Conservation (phyloP, 495 filamentous ascomycete genomes). For the Penicillium turbatum region DNA sequence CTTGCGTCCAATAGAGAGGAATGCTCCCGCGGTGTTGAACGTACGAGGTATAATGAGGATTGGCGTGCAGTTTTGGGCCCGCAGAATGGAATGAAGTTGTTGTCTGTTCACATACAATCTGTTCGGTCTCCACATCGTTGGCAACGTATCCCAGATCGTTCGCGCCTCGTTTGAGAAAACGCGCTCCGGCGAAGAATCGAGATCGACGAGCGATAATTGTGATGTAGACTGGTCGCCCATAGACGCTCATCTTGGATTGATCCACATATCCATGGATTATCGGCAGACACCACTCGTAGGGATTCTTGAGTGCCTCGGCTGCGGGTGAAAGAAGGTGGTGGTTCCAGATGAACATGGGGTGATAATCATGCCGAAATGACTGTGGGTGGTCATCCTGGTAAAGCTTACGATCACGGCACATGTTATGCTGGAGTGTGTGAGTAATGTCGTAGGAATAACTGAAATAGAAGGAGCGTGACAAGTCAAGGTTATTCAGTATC, state of each 20-base stretch:
- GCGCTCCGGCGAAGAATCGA: conserved; percentile 87
- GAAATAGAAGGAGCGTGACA: conserved; percentile 92
- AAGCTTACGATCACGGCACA: conserved; percentile 70
- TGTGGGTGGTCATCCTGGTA: conserved; percentile 58
- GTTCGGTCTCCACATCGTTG: conserved; percentile 99
- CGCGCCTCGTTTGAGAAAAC: conserved; percentile 90
- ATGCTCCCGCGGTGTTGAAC: conserved; percentile 97
- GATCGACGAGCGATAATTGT: conserved; percentile 91
- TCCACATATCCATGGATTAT: conserved; percentile 96
- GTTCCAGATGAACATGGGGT: conserved; percentile 98
- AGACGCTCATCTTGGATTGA: conserved; percentile 78
- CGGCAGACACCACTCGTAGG: conserved; percentile 93
- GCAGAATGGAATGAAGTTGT: conserved; percentile 95
- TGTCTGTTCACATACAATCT: conserved; percentile 89
- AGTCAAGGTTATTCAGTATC: conserved; percentile 85
- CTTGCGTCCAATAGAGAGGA: conserved; percentile 95
- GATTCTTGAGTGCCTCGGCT: conserved; percentile 61
- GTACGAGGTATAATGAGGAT: conserved; percentile 90
- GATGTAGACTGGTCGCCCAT: conserved; percentile 82
- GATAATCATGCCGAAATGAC: conserved; percentile 61
- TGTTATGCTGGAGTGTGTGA: conserved; percentile 86
- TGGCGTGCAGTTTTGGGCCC: conserved; percentile 78
- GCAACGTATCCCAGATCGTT: conserved; percentile 97
- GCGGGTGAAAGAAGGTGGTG: conserved; percentile 80
- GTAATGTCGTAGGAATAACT: conserved; percentile 98